Conservation (phyloP, 495 filamentous ascomycete species). For the Penicillium salamii region DNA sequence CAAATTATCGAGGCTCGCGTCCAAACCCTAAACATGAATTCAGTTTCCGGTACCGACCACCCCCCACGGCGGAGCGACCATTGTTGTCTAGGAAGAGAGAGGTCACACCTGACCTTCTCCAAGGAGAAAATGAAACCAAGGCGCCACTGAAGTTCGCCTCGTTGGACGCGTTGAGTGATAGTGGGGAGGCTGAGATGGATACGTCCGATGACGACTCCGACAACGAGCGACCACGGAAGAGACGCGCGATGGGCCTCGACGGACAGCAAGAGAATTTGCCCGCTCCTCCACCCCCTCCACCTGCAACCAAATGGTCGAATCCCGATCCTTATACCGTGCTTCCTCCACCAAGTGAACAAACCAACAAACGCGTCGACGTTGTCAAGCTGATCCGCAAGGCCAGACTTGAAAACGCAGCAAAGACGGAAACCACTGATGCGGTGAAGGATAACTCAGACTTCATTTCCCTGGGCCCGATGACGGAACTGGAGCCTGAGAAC, state of each 20-base stretch:
- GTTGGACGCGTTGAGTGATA: constrained; percentile 64
- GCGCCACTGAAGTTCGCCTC: constrained; percentile 40
- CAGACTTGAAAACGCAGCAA: constrained; percentile 48
- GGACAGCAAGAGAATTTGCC: constrained; percentile 22
- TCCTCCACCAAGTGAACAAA: constrained; percentile 65
- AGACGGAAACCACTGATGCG: constrained; percentile 44
- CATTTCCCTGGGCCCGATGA: constrained; percentile 71
- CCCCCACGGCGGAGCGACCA: constrained; percentile 44
- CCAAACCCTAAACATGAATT: constrained; percentile 35
- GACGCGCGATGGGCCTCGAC: constrained; percentile 51
- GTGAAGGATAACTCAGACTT: constrained; percentile 71
- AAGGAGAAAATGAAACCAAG: constrained; percentile 25
- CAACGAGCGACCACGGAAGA: constrained; percentile 46
- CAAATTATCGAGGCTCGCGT: constrained; percentile 23
- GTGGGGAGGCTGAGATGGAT: constrained; percentile 70
- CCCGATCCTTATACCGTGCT: constrained; percentile 86
- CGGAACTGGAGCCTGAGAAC: constrained; percentile 36
- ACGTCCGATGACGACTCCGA: constrained; percentile 47
- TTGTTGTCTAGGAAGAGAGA: constrained; percentile 38
- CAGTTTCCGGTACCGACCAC: constrained; percentile 42
- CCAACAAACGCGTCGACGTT: constrained; percentile 71
- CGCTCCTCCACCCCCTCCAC: constrained; percentile 21
- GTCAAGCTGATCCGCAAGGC: constrained; percentile 87
- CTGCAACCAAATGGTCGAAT: constrained; percentile 81
- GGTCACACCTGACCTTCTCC: constrained; percentile 36